Evolutionary conservation across 2,329 filamentous ascomycete genomes (phyloP).

Genomic region (Ceratocystis colombiana): DNA sequence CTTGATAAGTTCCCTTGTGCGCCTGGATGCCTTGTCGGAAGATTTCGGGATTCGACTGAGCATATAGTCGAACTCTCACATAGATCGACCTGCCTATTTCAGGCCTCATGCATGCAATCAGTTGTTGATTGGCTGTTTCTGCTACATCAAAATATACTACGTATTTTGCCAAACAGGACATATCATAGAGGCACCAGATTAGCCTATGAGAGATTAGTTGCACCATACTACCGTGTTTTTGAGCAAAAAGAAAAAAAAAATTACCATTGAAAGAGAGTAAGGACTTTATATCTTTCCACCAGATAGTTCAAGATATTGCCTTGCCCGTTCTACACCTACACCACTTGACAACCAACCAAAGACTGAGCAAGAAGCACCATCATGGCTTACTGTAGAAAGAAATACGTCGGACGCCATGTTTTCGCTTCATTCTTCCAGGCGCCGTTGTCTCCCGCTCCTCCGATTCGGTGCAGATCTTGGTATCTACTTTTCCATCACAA

Average conservation of each 20-base stretch:
- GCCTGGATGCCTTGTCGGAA: not conserved
- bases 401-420: not conserved
- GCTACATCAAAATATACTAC: not conserved
- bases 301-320: too few relatives aligned
- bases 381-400: not conserved
- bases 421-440: not conserved
- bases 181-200: too few relatives aligned
- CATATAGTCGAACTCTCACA: not conserved
- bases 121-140: not conserved
- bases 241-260: not conserved
- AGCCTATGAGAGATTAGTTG: not conserved
- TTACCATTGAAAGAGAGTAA: not conserved
- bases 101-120: not conserved
- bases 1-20: not conserved
- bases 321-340: too few relatives aligned
- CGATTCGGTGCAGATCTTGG: not conserved
- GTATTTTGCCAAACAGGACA: not conserved
- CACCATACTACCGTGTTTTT: not conserved
- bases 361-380: too few relatives aligned
- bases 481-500: not conserved
- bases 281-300: not conserved
- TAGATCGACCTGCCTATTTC: not conserved
- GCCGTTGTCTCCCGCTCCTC: not conserved
- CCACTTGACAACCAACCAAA: too few relatives aligned
- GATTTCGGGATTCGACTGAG: constrained; percentile 1